Evolutionary conservation across 179 eudicot genomes (phyloP).

Genomic region (Vitellaria paradoxa): DNA sequence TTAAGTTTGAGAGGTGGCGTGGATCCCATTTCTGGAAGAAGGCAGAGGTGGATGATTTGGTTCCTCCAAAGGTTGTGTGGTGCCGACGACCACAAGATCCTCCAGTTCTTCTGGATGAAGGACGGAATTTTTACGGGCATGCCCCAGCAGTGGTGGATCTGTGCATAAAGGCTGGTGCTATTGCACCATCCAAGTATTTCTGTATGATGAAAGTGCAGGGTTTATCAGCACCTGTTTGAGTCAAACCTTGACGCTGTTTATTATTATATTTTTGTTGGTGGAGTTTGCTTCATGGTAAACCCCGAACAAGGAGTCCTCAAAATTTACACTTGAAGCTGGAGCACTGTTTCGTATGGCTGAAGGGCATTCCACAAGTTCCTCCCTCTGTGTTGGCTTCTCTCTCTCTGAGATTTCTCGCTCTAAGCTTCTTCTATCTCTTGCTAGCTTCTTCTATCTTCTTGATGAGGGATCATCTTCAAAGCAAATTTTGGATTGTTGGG

Average conservation of each 20-base stretch:
- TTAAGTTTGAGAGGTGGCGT: conserved; percentile 69
- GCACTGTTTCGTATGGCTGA: conserved; percentile 8
- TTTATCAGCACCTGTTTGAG: conserved; percentile 37
- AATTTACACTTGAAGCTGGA: not conserved
- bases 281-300: not conserved
- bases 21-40: conserved; percentile 86
- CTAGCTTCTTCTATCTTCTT: too few relatives aligned
- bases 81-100: conserved; percentile 80
- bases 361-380: too few relatives aligned
- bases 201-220: conserved; percentile 87
- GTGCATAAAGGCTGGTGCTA: conserved; percentile 68
- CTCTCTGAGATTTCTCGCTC: too few relatives aligned
- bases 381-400: too few relatives aligned
- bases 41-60: conserved; percentile 79
- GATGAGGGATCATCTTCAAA: too few relatives aligned
- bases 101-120: conserved; percentile 49
- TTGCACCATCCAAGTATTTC: conserved; percentile 45
- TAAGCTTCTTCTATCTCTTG: too few relatives aligned
- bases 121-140: conserved; percentile 79
- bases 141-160: conserved; percentile 94
- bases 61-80: conserved; percentile 79
- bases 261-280: not conserved
- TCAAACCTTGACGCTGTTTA: not conserved
- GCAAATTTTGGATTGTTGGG: too few relatives aligned
- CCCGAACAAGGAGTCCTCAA: not conserved